Evolutionary conservation across 192 early-diverging fungal genomes (phyloP), one percentile per base, ranked within the genome.

Genomic region (Spizellomyces punctatus): DNA sequence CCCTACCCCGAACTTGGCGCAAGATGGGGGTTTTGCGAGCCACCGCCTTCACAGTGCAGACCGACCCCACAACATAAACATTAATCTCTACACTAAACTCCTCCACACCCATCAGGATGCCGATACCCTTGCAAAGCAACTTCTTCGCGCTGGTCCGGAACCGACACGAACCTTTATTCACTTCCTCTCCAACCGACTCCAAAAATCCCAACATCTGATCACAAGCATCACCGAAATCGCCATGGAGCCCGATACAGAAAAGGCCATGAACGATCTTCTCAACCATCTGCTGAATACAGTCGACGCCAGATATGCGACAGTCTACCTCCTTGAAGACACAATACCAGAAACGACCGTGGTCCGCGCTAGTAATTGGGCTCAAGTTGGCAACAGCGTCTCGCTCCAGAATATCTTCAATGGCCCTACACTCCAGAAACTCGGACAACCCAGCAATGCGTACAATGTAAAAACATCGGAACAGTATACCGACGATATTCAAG

Each of bases 71-170:
- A 27, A 75, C 56, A 41, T 74, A 22, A 83, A 81, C 58, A 43
- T 74, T 0, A 81, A 81, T 62, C 45, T 79, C 6, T 85, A 85
- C 68, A 73, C 79, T 55, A 80, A 80, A 69, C 84, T 85, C 19
- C 72, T 85, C 6, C 76, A 81, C 67, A 71, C 63, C 22, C 44
- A 67, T 58, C 22, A 43, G 6, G 64, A 77, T 63, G 54, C 61
- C 10, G 16, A 72, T 22, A 54, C 70, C 6, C 27, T 83, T n/a
- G 56, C 72, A n/a, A 76, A 66, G 63, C 79, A 83, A 48, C 46
- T 76, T 6, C 41, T 67, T 9, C 19, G 44, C 22, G 48, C 59
- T 17, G 67, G 49, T 17, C 64, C 76, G 10, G 76, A 70, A 6
- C 52, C 67, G 10, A 66, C 71, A 10, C 59, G 67, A 9, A 59